Evolutionary conservation across 768 basidiomycete species (phyloP), one percentile per base, ranked within the genome.

Genomic region (Boletus barrowsii): DNA sequence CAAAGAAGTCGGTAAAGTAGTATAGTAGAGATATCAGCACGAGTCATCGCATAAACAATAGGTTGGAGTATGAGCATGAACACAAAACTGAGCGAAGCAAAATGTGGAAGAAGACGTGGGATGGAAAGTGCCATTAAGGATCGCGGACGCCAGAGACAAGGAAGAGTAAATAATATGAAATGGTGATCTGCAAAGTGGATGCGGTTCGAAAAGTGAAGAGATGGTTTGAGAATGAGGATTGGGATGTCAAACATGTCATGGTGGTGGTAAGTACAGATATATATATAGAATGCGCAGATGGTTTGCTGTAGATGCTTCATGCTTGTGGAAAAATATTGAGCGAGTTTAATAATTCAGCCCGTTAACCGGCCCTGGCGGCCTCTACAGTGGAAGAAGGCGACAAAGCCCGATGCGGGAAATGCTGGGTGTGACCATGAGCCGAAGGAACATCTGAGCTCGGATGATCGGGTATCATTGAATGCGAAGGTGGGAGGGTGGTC

Each of bases 251-350:
- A 61, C 68, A 63, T 67, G 71, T 68, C 62, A 55, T 72, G 67
- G 53, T 48, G 63, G 49, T 70, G 62, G 69, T 70, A 72, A 72
- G 69, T 70, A 70, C 69, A 70, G 67, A 70, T 70, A 70, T 69
- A 68, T 70, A 70, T 70, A 70, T 70, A 72, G 68, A 67, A 71
- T 72, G 69, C 69, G 69, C 69, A 70, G 71, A 70, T 70, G 65
- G 56, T 66, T 64, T 69, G 71, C 63, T 69, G 67, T 70, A 71
- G 70, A 70, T 70, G 69, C 64, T 72, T 72, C 71, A 65, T 70
- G 69, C 69, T 71, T 64, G 64, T 67, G 68, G 67, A 47, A 64
- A 65, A 69, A 70, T 71, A 71, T 69, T 67, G 67, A 72, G 69
- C 65, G 63, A 71, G 51, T 61, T 69, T 68, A 67, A 71, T 72